These are phyloP conservation scores for Fagopyrum esculentum DNA, from an alignment of 148 eudicot genomes.

Conservation along the genomic window DNA sequence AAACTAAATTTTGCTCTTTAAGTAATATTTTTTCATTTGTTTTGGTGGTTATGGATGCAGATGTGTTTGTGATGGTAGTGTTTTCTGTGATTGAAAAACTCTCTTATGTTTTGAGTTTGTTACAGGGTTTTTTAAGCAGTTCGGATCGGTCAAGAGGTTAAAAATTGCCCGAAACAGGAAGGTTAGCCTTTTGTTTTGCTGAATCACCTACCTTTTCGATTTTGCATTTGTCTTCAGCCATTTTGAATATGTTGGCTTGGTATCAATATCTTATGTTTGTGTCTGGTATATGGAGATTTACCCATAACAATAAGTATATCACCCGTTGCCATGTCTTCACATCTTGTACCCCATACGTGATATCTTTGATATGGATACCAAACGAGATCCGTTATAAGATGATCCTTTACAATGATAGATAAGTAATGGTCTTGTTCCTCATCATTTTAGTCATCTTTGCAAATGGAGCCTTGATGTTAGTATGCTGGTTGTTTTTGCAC, in stretches of 20 bases:
- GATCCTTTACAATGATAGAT: too few species aligned
- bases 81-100: neutral
- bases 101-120: neutral
- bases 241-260: neutral
- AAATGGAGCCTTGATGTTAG: neutral
- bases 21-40: neutral
- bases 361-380: too few species aligned
- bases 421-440: neutral
- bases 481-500: neutral
- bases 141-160: slow-evolving; percentile 66
- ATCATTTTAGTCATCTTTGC: neutral
- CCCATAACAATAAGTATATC: too few species aligned
- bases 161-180: slow-evolving; percentile 62
- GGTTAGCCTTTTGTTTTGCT: slow-evolving; percentile 27
- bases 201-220: too few species aligned
- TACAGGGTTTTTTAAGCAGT: slow-evolving; percentile 77
- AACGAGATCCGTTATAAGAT: too few species aligned
- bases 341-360: too few species aligned
- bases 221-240: neutral
- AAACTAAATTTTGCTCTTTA: neutral
- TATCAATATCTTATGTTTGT: neutral
- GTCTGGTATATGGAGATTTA: too few species aligned
- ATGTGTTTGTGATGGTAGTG: neutral
- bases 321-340: too few species aligned
- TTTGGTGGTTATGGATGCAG: neutral